These are phyloP conservation scores for Dysphania ambrosioides DNA, from an alignment of 148 eudicot species.

Conservation along the genomic window DNA sequence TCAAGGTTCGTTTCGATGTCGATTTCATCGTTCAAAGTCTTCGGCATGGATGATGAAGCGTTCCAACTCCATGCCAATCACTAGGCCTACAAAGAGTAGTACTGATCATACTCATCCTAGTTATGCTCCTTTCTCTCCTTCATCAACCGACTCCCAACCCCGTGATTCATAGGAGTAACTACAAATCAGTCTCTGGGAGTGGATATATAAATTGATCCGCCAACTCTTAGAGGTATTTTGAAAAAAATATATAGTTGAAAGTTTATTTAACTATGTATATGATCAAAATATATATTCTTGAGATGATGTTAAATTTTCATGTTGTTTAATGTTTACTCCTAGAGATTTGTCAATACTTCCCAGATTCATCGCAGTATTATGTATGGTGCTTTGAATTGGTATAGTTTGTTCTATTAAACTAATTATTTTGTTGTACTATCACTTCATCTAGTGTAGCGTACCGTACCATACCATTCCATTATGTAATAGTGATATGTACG, in stretches of 20 bases:
- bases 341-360: neutral
- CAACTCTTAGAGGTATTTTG: neutral
- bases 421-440: neutral
- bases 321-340: neutral
- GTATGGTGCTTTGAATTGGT: neutral
- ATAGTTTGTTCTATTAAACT: neutral
- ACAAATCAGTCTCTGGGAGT: neutral
- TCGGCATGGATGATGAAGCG: conserved; percentile 42
- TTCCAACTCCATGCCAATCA: conserved; percentile 50
- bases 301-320: too few relatives aligned
- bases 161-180: neutral
- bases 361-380: neutral
- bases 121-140: conserved; percentile 32
- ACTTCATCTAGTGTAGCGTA: neutral
- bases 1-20: conserved; percentile 71
- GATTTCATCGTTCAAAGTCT: conserved; percentile 43
- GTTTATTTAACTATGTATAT: too few relatives aligned
- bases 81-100: conserved; percentile 10
- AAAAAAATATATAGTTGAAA: too few relatives aligned
- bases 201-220: neutral
- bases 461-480: too few relatives aligned
- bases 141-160: conserved; percentile 31
- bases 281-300: too few relatives aligned
- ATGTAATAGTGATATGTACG: neutral
- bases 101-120: neutral